These are phyloP conservation scores for Aspergillus ustus DNA, from an alignment of 2,329 filamentous ascomycete genomes.

Conservation along the genomic window DNA sequence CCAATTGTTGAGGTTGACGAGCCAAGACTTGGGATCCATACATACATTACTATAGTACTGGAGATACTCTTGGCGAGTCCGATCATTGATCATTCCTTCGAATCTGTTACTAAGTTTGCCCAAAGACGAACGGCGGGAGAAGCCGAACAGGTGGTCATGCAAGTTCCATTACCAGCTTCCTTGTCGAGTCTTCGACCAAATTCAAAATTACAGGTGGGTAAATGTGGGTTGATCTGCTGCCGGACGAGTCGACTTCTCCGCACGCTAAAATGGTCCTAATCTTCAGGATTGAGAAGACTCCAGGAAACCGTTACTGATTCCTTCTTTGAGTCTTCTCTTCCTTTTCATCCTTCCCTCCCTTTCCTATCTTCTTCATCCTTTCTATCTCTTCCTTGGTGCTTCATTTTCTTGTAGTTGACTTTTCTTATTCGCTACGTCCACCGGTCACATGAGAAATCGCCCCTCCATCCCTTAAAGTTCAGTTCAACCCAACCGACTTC, in stretches of 20 bases:
- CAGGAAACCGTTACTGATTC: conserved; percentile 5
- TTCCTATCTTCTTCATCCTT: not conserved
- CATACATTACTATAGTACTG: too few species aligned
- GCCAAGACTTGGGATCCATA: conserved; percentile 6
- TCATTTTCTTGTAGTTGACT: not conserved
- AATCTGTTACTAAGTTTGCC: not conserved
- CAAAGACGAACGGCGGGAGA: not conserved
- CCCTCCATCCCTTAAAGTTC: conserved; percentile 8
- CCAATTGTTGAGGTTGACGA: conserved; percentile 20
- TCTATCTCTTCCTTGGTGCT: conserved; percentile 11
- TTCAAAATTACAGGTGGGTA: conserved; percentile 2
- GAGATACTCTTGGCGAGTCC: conserved; percentile 12
- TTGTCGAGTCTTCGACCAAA: not conserved
- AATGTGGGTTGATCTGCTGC: conserved; percentile 3
- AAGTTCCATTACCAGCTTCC: not conserved
- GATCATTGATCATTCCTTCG: not conserved
- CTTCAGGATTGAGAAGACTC: conserved; percentile 2
- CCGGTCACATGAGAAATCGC: conserved; percentile 23
- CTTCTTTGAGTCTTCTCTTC: not conserved
- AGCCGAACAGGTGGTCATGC: not conserved
- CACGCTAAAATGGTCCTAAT: conserved; percentile 14
- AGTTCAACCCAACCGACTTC: not conserved
- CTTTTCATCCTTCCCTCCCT: not conserved
- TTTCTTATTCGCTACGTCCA: conserved; percentile 3
- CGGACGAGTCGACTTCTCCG: conserved; percentile 14